Evolutionary conservation across 305 asterid genomes (phyloP).

Genomic region (Fraxinus albicans): DNA sequence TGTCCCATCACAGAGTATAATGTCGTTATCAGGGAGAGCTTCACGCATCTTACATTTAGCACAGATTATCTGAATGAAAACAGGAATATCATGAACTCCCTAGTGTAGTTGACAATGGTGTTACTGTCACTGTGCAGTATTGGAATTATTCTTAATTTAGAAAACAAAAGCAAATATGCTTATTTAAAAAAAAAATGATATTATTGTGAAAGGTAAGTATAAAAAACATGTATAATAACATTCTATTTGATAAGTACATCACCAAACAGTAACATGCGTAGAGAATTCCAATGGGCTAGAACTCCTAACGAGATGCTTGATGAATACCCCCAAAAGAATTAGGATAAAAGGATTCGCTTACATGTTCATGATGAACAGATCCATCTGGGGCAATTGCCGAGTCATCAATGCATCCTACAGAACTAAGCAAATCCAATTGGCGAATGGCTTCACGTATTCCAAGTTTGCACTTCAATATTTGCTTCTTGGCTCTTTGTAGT

Average conservation of each 20-base stretch:
- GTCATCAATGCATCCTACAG: conserved; percentile 65
- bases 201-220: not conserved
- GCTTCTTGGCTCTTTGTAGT: conserved; percentile 76
- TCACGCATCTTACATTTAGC: conserved; percentile 82
- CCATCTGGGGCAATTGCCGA: conserved; percentile 80
- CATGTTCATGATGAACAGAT: conserved; percentile 90
- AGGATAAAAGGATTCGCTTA: conserved; percentile 27
- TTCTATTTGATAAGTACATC: conserved; percentile 1
- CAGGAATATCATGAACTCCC: conserved; percentile 23
- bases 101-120: not conserved
- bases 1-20: conserved; percentile 91
- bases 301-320: not conserved
- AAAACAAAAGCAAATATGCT: not conserved
- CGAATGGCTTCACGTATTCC: conserved; percentile 91
- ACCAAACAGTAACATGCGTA: conserved; percentile 1
- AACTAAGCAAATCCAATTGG: conserved; percentile 78
- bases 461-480: conserved; percentile 82
- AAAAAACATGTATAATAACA: not conserved
- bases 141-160: not conserved
- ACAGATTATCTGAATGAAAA: conserved; percentile 68
- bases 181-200: not conserved
- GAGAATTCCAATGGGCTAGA: not conserved
- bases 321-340: not conserved
- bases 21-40: conserved; percentile 86
- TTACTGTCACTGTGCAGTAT: not conserved